Percentiles rank a stretch among this genome's conserved stretches.
phyloP scores from a whole-genome alignment of 306 rosid species.

The Albizia julibrissin region DNA sequence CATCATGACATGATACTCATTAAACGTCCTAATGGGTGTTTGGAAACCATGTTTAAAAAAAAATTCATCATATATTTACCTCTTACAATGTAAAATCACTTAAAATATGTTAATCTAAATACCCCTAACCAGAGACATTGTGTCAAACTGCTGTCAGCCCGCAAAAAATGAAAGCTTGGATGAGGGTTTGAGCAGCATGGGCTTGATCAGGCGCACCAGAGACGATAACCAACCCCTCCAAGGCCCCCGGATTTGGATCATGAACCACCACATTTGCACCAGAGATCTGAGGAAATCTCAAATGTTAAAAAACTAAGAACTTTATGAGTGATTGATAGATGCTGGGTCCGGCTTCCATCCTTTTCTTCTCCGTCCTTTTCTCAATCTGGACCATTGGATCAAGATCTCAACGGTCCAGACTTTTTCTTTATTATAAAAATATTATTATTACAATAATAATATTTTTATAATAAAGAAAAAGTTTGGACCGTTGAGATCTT shows the following conservation, averaged over 20 bases:
- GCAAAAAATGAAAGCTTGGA: conserved; percentile 83
- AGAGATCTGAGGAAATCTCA: conserved; percentile 54
- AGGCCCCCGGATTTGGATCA: conserved; percentile 62
- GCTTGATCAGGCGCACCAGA: conserved; percentile 67
- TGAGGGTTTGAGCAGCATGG: conserved; percentile 71
- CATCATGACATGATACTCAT: not conserved
- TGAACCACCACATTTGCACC: conserved; percentile 70
- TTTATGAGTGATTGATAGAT: not conserved
- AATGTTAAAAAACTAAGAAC: conserved; percentile 6
- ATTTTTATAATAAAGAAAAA: no score
- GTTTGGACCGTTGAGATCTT: no score
- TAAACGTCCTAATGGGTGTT: not conserved
- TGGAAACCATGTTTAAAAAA: no score
- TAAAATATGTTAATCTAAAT: no score
- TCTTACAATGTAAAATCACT: no score
- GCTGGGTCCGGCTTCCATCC: no score
- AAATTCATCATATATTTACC: no score
- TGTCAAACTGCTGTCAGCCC: conserved; percentile 57
- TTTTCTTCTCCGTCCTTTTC: no score
- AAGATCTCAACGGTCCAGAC: no score
- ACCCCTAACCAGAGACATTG: not conserved
- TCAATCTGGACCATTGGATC: no score
- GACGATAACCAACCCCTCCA: conserved; percentile 55
- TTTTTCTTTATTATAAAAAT: no score
- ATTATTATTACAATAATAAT: no score